These are phyloP conservation scores for Pestalotiopsis fici DNA, from an alignment of 2,329 filamentous ascomycete species.

Conservation along the genomic window DNA sequence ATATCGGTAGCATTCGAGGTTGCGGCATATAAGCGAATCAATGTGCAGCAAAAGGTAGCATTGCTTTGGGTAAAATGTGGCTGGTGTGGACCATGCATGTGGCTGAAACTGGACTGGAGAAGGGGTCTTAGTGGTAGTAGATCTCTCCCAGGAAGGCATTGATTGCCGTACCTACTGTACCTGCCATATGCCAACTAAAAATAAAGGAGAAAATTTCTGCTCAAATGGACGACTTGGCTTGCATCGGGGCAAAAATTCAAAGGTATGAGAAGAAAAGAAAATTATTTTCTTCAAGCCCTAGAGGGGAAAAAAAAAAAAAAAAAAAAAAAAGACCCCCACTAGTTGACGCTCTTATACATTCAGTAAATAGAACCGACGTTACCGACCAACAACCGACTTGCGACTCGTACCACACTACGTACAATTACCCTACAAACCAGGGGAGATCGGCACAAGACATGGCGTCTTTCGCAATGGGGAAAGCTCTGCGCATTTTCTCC, in stretches of 20 bases:
- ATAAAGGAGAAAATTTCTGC: background rate
- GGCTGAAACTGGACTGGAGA: background rate
- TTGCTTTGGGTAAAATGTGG: background rate
- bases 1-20: background rate
- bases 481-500: background rate
- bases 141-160: background rate
- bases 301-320: too few relatives aligned
- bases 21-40: background rate
- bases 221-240: background rate
- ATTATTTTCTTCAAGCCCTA: too few relatives aligned
- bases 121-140: background rate
- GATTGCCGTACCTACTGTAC: background rate
- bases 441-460: conserved; percentile 1
- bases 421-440: background rate
- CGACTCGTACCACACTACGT: background rate
- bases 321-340: too few relatives aligned
- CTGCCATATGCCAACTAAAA: background rate
- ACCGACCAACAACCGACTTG: too few relatives aligned
- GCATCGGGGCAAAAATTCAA: background rate
- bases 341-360: too few relatives aligned
- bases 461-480: background rate
- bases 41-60: background rate
- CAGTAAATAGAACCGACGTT: too few relatives aligned
- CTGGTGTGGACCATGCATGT: background rate
- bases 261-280: background rate